These are phyloP conservation scores for Fusarium clavum DNA, from an alignment of 2,329 filamentous ascomycete species.

Conservation along the genomic window DNA sequence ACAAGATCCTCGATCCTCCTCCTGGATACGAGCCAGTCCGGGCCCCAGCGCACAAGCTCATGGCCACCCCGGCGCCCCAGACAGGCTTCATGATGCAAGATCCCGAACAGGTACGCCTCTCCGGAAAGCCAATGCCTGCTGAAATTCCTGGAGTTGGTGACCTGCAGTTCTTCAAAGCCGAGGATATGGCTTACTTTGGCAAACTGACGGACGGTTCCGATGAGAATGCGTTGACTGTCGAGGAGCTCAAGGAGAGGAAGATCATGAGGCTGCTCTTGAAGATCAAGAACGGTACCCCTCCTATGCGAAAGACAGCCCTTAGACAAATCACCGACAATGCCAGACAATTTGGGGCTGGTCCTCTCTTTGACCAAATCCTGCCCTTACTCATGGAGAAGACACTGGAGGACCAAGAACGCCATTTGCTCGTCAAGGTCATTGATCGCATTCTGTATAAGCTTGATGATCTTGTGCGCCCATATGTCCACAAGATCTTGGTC, in stretches of 20 bases:
- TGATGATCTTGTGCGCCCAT: constrained; percentile 94
- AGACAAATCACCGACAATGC: constrained; percentile 98
- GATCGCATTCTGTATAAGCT: constrained; percentile 98
- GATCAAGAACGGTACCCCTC: constrained; percentile 98
- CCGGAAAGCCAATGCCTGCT: constrained; percentile 91
- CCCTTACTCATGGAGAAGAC: constrained; percentile 98
- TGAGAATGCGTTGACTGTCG: constrained; percentile 90
- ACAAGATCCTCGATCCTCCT: constrained; percentile 90
- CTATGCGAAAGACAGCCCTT: constrained; percentile 97
- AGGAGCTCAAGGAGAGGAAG: constrained; percentile 97
- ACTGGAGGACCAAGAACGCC: constrained; percentile 95
- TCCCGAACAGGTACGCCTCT: constrained; percentile 81
- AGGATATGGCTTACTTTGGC: constrained; percentile 99
- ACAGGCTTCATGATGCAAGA: constrained; percentile 98
- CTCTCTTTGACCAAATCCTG: constrained; percentile 96
- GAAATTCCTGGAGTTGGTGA: constrained; percentile 97
- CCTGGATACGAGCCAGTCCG: constrained; percentile 90
- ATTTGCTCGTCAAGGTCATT: constrained; percentile 98
- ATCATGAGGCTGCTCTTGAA: constrained; percentile 97
- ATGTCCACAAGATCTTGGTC: constrained; percentile 97
- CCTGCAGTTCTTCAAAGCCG: constrained; percentile 96
- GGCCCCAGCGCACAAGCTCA: constrained; percentile 79
- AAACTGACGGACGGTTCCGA: constrained; percentile 95
- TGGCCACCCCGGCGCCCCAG: constrained; percentile 78
- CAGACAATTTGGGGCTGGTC: constrained; percentile 91